Percentiles rank a stretch among this genome's conserved stretches.
phyloP scores from a whole-genome alignment of 176 grass and related monocot species.

The Ensete ventricosum region DNA sequence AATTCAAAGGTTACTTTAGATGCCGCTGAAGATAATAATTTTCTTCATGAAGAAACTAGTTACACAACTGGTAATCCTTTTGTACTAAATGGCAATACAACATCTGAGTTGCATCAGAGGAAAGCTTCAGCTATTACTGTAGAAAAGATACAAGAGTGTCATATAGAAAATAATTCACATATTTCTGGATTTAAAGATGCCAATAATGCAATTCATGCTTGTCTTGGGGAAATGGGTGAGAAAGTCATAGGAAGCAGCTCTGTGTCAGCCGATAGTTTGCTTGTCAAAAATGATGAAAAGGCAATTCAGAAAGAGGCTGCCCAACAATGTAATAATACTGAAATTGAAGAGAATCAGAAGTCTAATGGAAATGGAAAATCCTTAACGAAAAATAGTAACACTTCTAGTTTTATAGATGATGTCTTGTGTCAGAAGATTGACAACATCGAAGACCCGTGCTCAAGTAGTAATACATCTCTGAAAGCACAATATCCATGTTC shows the following conservation, averaged over 20 bases:
- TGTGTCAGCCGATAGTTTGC: constrained; percentile 21
- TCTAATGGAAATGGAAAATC: constrained; percentile 14
- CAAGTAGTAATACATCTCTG: constrained; percentile 14
- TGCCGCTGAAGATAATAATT: not conserved
- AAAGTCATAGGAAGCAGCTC: constrained; percentile 31
- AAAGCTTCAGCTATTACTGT: constrained; percentile 3
- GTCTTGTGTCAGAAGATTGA: constrained; percentile 11
- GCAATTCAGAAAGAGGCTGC: constrained; percentile 23
- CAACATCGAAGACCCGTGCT: constrained; percentile 3
- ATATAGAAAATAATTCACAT: constrained; percentile 24
- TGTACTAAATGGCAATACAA: constrained; percentile 1
- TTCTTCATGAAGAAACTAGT: not conserved
- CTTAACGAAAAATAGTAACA: constrained; percentile 10
- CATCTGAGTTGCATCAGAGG: not conserved
- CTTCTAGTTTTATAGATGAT: constrained; percentile 9
- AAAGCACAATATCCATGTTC: constrained; percentile 9
- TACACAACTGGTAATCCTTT: not conserved
- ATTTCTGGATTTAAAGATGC: constrained; percentile 22
- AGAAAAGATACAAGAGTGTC: constrained; percentile 2
- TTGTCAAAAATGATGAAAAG: constrained; percentile 27
- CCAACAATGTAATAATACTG: constrained; percentile 21
- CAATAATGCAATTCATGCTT: constrained; percentile 9
- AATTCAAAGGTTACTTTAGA: not conserved
- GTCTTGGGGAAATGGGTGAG: constrained; percentile 12
- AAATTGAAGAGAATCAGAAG: constrained; percentile 18